Evolutionary conservation across 164 flowering plant species (phyloP), one percentile per base, ranked within the genome.

Genomic region (Cinnamomum micranthum): DNA sequence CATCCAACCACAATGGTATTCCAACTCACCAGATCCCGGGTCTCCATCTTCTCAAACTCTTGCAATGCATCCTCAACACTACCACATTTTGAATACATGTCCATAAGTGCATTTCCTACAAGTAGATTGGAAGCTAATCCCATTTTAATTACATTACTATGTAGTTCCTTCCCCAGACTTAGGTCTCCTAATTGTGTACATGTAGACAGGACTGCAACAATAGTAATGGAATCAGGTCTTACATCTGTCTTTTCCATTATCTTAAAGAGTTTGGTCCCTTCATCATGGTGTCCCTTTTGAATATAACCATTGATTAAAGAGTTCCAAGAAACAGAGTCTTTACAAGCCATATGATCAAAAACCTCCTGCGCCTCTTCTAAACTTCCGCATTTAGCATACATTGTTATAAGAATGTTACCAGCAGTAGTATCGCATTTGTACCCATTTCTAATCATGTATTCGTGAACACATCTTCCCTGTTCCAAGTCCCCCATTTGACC

Each of bases 21-120:
- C 92, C 92, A 89, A 15, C 90, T 78, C 58, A 89, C 81, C n/a
- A 71, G 69, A 73, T 88, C 89, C 66, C 84, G 82, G 58, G 28
- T 22, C 67, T 75, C 65, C 88, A 73, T 73, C 70, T 25, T 66
- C 55, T 73, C 70, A 73, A 73, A 73, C n/a, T 50, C 65, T 15
- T 24, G 20, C 70, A 50, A 51, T 10, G 76, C 76, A 51, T 65
- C 70, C 2, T 27, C 82, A 41, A 83, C 51, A 65, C 81, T 73
- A 17, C 95, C 91, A 77, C 90, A 90, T 83, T 92, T 93, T 6
- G 95, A 89, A 78, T 90, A 92, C 97, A 90, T 89, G 76, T 92
- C 94, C 69, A 93, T 86, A 60, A 93, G 81, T 69, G 90, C 91
- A 77, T 87, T 89, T 10, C 79, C 73, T 68, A 85, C 77, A 50